Evolutionary conservation across 139 green algal species (phyloP), one percentile per base, ranked within the genome.

Genomic region (Yamagishiella unicocca): DNA sequence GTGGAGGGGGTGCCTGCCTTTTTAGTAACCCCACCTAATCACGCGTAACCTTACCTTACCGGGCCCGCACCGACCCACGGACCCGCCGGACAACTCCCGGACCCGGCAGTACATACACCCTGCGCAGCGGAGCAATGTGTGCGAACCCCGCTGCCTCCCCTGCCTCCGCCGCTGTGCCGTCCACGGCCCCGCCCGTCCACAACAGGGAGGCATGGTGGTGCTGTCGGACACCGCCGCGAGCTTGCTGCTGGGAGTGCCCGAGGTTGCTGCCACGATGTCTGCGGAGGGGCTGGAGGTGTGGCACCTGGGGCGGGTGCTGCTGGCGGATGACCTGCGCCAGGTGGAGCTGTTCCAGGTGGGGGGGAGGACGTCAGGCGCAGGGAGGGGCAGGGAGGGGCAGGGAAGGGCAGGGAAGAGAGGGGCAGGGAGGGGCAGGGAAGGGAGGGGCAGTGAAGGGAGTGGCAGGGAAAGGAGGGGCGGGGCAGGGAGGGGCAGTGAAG

Each of bases 301-400:
- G 77, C 77, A 84, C 37, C 77, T 74, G 77, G 77, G 77, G 27
- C 54, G 77, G 21, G 77, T 84, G 77, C 31, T 24, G 55, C 77
- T 84, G 38, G 38, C 25, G 27, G 37, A 73, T 2, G 58, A 53
- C 10, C 37, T 73, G 77, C 17, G 58, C 0, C 29, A 40, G 17
- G 77, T 73, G 38, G 77, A 84, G 77, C 42, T 84, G 55, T 84
- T 71, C 55, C 77, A 84, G 77, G 55, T 74, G 25, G 70, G 38
- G n/a, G n/a, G n/a, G n/a, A n/a, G n/a, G n/a, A n/a, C n/a, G n/a
- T n/a, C n/a, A n/a, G n/a, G n/a, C n/a, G n/a, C n/a, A 17, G 50
- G 50, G 50, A 17, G 50, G 50, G 50, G 38, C 5, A 5, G 37
- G 38, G 37, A 19, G 35, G 35, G 68, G 7, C 14, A 9, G 38